Percentiles rank a stretch among this genome's conserved stretches.
phyloP scores from a whole-genome alignment of 2,329 filamentous ascomycete genomes.

The Trichoderma semiorbis region DNA sequence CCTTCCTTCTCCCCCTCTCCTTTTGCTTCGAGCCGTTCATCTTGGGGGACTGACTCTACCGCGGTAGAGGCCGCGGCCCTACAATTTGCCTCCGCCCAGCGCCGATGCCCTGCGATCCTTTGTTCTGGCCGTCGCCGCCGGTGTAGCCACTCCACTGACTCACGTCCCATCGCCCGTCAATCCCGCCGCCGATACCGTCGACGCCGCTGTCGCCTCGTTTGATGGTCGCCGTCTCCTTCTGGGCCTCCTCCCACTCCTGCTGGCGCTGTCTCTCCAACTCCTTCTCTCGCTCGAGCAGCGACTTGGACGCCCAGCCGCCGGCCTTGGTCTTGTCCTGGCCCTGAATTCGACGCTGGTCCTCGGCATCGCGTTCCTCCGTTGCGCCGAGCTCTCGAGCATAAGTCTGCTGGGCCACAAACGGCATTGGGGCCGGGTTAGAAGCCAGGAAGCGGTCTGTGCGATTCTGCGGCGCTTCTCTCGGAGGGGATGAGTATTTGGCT shows the following conservation, averaged over 20 bases:
- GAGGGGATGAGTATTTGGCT: slow-evolving; percentile 30
- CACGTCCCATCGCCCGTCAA: slow-evolving; percentile 70
- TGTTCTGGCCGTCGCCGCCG: slow-evolving; percentile 72
- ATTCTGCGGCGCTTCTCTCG: slow-evolving; percentile 32
- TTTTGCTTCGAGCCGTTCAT: neutral
- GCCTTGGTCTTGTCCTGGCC: slow-evolving; percentile 60
- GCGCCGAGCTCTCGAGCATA: slow-evolving; percentile 55
- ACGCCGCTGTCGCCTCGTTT: slow-evolving; percentile 45
- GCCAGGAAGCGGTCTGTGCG: slow-evolving; percentile 58
- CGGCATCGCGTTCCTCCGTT: slow-evolving; percentile 59
- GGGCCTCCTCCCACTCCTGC: slow-evolving; percentile 74
- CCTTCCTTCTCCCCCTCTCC: neutral
- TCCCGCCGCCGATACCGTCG: slow-evolving; percentile 64
- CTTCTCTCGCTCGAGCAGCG: slow-evolving; percentile 75
- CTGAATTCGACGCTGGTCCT: slow-evolving; percentile 57
- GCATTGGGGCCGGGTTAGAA: slow-evolving; percentile 49
- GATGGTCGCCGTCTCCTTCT: slow-evolving; percentile 59
- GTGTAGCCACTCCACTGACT: slow-evolving; percentile 72
- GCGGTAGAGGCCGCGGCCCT: slow-evolving; percentile 68
- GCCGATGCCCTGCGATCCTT: slow-evolving; percentile 62
- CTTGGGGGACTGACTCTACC: slow-evolving; percentile 19
- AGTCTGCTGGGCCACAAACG: slow-evolving; percentile 40
- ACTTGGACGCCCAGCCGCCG: slow-evolving; percentile 62
- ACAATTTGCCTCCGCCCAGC: slow-evolving; percentile 72
- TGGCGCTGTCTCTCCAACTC: slow-evolving; percentile 74